A percentile compares a stretch with the other conserved stretches of the same genome.
phyloP scores from a whole-genome alignment of 176 grass and related monocot genomes.

The Aegilops longissima region DNA sequence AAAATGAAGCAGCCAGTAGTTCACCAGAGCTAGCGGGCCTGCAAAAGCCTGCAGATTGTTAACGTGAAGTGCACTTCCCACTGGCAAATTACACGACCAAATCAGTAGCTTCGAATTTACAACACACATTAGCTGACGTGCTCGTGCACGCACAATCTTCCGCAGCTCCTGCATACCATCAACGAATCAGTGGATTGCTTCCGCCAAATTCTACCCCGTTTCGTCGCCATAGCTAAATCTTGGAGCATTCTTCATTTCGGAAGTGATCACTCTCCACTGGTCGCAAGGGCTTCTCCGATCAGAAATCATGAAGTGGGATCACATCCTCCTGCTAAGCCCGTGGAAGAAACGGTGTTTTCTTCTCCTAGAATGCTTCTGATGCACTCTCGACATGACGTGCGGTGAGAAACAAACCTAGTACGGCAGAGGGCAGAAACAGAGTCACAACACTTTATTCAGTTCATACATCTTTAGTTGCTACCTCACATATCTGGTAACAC shows the following conservation, averaged over 20 bases:
- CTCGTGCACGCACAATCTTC: neutral
- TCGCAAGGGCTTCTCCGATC: neutral
- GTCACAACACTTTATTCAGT: neutral
- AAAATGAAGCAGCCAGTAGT: too few species aligned
- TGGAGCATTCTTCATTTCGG: neutral
- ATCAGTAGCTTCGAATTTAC: neutral
- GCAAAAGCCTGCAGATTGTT: neutral
- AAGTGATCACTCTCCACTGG: neutral
- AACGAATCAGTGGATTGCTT: neutral
- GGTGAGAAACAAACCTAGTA: slow-evolving; percentile 63
- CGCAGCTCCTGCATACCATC: neutral
- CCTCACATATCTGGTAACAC: neutral
- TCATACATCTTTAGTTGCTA: neutral
- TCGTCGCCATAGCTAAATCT: neutral
- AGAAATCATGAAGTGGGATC: neutral
- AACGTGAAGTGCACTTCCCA: neutral
- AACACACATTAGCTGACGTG: neutral
- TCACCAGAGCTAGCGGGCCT: neutral
- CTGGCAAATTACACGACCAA: neutral
- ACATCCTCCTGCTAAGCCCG: slow-evolving; percentile 70
- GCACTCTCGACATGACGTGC: slow-evolving; percentile 47
- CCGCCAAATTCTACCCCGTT: neutral
- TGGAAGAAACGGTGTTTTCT: slow-evolving; percentile 91
- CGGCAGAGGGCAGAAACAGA: slow-evolving; percentile 6
- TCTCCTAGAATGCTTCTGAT: slow-evolving; percentile 75